Conservation (phyloP, 176 grass and related monocot species). For the Saccharum spontaneum region DNA sequence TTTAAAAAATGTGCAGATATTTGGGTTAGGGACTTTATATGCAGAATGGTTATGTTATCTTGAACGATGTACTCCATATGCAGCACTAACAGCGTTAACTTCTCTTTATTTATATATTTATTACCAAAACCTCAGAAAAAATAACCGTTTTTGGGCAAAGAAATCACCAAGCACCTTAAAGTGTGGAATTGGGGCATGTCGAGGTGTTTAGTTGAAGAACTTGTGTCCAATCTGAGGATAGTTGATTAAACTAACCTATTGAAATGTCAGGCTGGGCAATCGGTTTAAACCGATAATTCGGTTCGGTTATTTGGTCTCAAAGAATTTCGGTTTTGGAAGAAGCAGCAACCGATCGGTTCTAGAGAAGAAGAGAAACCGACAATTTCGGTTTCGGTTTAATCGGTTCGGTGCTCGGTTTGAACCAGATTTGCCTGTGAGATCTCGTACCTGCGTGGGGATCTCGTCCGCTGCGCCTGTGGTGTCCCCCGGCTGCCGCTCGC, state of each 20-base stretch:
- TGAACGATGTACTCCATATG: background rate
- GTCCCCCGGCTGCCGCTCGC: too few species aligned
- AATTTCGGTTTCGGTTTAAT: too few species aligned
- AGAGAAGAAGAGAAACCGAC: too few species aligned
- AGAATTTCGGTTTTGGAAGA: too few species aligned
- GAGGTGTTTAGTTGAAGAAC: background rate
- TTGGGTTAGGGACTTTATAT: background rate
- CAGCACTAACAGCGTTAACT: constrained; percentile 1
- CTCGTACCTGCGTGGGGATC: too few species aligned
- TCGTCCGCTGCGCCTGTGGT: too few species aligned
- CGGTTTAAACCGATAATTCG: too few species aligned
- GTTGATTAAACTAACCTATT: background rate
- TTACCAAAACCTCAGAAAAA: background rate
- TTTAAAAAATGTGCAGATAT: background rate
- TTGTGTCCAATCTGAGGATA: background rate
- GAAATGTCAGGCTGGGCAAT: background rate
- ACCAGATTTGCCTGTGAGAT: too few species aligned
- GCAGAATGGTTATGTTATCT: background rate
- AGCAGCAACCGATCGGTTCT: too few species aligned
- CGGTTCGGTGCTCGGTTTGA: too few species aligned
- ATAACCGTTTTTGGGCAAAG: background rate
- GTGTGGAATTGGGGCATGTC: background rate
- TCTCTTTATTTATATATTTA: background rate
- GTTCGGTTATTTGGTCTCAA: too few species aligned
- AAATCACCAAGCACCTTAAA: background rate